phyloP scores from a whole-genome alignment of 164 flowering plant genomes.

The grape (Vitis vinifera) region DNA sequence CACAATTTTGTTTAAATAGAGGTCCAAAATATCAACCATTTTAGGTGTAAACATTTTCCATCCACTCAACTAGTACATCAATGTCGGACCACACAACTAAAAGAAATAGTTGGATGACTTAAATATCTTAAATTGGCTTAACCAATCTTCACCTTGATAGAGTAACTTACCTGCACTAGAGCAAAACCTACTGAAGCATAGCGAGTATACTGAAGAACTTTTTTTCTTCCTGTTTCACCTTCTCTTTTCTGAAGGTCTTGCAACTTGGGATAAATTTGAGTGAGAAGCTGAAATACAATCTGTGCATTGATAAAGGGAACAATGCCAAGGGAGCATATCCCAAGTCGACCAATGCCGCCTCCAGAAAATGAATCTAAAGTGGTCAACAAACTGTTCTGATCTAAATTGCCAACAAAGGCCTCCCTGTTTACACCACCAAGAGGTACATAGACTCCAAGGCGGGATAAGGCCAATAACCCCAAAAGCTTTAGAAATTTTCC shows the following conservation, averaged over 20 bases:
- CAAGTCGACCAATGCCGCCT: conserved; percentile 98
- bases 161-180: conserved; percentile 71
- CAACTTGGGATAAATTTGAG: conserved; percentile 91
- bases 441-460: conserved; percentile 92
- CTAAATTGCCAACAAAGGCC: conserved; percentile 91
- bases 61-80: no score
- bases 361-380: conserved; percentile 99
- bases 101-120: background rate
- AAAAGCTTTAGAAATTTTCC: conserved; percentile 93
- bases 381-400: conserved; percentile 85
- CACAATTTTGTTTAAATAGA: no score
- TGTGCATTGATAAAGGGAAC: conserved; percentile 98
- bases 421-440: conserved; percentile 97
- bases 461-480: conserved; percentile 80
- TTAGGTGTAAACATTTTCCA: no score
- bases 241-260: conserved; percentile 99
- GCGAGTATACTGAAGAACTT: conserved; percentile 89
- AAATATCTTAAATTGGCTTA: background rate
- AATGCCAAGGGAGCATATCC: conserved; percentile 97
- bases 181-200: conserved; percentile 99
- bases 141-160: background rate
- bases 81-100: background rate
- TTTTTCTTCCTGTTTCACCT: conserved; percentile 99
- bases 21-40: no score
- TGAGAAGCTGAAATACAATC: conserved; percentile 96